Percentiles rank a stretch among this genome's conserved stretches.
These are phyloP conservation scores for Petunia axillaris DNA, from an alignment of 257 asterid species.

Conservation along the genomic window DNA sequence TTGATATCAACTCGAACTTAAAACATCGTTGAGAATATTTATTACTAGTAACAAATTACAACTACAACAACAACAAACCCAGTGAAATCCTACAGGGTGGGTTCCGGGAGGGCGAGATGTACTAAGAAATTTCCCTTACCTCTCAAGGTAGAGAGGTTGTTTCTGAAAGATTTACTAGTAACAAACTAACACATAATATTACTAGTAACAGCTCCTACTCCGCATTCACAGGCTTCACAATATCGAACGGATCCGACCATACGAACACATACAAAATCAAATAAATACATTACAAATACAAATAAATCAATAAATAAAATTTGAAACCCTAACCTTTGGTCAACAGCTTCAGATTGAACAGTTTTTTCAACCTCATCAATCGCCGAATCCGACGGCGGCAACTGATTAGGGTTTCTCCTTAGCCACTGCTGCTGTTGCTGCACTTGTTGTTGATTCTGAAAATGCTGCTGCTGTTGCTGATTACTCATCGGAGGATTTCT, in stretches of 20 bases:
- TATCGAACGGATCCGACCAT: neutral
- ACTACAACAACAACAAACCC: too few species aligned
- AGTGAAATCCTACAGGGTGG: too few species aligned
- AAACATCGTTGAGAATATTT: too few species aligned
- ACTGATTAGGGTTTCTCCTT: slow-evolving; percentile 53
- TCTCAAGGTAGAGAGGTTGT: too few species aligned
- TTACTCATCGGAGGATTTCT: slow-evolving; percentile 58
- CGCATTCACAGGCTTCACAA: neutral
- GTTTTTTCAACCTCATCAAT: slow-evolving; percentile 89
- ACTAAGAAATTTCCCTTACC: too few species aligned
- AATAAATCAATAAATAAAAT: neutral
- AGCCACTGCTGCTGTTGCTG: slow-evolving; percentile 71
- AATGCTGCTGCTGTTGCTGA: slow-evolving; percentile 57
- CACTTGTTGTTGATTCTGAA: slow-evolving; percentile 28
- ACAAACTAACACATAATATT: too few species aligned
- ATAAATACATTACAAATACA: neutral
- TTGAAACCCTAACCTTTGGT: slow-evolving; percentile 58
- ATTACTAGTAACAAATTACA: too few species aligned
- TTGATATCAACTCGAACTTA: too few species aligned
- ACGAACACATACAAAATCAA: neutral
- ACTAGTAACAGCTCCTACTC: neutral
- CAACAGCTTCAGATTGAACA: slow-evolving; percentile 80
- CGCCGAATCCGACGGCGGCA: slow-evolving; percentile 49
- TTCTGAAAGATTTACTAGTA: too few species aligned
- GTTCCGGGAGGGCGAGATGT: too few species aligned